Percentiles rank a stretch among this genome's conserved stretches.
Conservation (phyloP, 2,329 filamentous ascomycete genomes). For the Chrysosporium queenslandicum region DNA sequence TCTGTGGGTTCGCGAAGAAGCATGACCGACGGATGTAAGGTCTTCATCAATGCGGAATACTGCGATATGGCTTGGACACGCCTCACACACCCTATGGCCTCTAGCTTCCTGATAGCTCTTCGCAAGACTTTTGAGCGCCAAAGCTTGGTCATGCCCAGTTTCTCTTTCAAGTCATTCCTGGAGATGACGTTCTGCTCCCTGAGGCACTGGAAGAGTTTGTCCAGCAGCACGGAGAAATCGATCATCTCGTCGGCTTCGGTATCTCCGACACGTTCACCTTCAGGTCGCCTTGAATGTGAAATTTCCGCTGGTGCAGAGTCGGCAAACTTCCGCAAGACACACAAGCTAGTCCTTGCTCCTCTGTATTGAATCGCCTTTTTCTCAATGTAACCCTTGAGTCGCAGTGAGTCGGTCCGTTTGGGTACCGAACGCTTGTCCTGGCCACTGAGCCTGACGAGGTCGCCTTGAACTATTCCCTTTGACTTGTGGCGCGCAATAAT, state of each 20-base stretch:
- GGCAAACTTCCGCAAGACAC: slow-evolving; percentile 44
- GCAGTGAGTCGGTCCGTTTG: slow-evolving; percentile 48
- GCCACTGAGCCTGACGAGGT: slow-evolving; percentile 45
- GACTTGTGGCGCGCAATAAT: slow-evolving; percentile 48
- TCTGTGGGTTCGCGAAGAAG: slow-evolving; percentile 35
- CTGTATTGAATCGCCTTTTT: slow-evolving; percentile 44
- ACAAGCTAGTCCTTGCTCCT: slow-evolving; percentile 46
- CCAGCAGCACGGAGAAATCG: slow-evolving; percentile 42
- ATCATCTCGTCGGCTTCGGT: slow-evolving; percentile 28
- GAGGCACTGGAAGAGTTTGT: slow-evolving; percentile 41
- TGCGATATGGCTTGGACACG: slow-evolving; percentile 37
- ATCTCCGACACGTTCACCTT: slow-evolving; percentile 15
- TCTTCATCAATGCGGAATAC: slow-evolving; percentile 29
- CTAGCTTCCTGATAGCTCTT: slow-evolving; percentile 37
- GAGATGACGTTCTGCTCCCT: slow-evolving; percentile 44
- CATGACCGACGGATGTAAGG: slow-evolving; percentile 36
- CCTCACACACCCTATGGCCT: slow-evolving; percentile 38
- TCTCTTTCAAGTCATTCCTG: slow-evolving; percentile 43
- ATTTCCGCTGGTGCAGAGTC: slow-evolving; percentile 3
- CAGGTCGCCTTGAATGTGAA: slow-evolving; percentile 13
- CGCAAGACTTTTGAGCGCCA: slow-evolving; percentile 36
- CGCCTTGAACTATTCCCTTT: slow-evolving; percentile 49
- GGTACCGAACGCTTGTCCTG: slow-evolving; percentile 58
- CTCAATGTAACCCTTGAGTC: slow-evolving; percentile 51
- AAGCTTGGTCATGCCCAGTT: slow-evolving; percentile 33